Conservation (phyloP, 805 yeast genomes). For the Myxozyma sirexii region DNA sequence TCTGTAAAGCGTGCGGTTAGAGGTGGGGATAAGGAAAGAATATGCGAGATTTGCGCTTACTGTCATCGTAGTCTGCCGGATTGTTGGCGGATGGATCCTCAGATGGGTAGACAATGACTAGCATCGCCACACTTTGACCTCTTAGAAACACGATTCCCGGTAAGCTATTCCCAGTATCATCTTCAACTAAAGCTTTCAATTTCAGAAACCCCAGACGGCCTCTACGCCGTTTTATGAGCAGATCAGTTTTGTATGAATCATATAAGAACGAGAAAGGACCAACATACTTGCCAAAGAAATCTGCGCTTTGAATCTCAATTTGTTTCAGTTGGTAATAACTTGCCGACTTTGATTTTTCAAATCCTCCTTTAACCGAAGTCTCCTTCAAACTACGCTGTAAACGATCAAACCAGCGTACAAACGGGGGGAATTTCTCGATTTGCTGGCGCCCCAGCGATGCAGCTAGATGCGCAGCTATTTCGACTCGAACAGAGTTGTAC, state of each 20-base stretch:
- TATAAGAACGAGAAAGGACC: background rate
- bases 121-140: slow-evolving; percentile 38
- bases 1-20: slow-evolving; percentile 4
- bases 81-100: slow-evolving; percentile 17
- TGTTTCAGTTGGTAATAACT: slow-evolving; percentile 19
- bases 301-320: slow-evolving; percentile 37
- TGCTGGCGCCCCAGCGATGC: slow-evolving; percentile 12
- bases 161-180: slow-evolving; percentile 29
- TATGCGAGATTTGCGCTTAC: slow-evolving; percentile 1
- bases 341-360: background rate
- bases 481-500: slow-evolving; percentile 21
- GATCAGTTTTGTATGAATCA: background rate
- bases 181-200: slow-evolving; percentile 34
- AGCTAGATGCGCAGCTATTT: slow-evolving; percentile 19
- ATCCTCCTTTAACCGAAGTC: slow-evolving; percentile 25
- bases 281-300: slow-evolving; percentile 30
- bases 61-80: slow-evolving; percentile 29
- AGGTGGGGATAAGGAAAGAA: too few relatives aligned
- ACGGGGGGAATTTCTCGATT: slow-evolving; percentile 20
- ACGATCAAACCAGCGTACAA: slow-evolving; percentile 22
- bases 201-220: slow-evolving; percentile 37
- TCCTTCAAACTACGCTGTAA: slow-evolving; percentile 12
- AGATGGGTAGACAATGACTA: slow-evolving; percentile 34
- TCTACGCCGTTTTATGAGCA: background rate
- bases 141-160: slow-evolving; percentile 40